Base-by-base conservation (phyloP, 345 rosid genomes). In the Brassica rapa region DNA sequence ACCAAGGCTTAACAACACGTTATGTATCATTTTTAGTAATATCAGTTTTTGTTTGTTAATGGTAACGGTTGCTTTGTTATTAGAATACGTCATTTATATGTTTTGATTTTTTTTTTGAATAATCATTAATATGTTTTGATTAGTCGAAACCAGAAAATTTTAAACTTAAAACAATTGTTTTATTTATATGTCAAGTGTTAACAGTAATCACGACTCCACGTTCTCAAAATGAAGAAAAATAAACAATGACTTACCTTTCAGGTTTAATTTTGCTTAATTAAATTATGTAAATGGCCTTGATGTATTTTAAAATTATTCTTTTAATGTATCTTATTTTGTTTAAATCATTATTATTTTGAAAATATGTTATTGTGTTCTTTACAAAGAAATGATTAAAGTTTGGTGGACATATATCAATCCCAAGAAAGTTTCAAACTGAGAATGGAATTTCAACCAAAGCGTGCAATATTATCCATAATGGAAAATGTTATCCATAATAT, bases 391-490 rank as follows among this genome's bases (percentile, higher is more conserved):
- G 65, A 74, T 80, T 46, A 70, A 80, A 80, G 33, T 55, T 74
- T 80, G 83, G 79, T 74, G 72, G 55, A 74, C 76, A 63, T 69
- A 70, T 69, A 68, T 64, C 79, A 49, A 62, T 80, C 71, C 9
- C 14, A 73, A 51, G 64, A 67, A 46, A 33, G 65, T 68, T 66
- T 15, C 16, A 80, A 68, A n/a, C 39, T 49, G 19, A 49, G 19
- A 68, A 70, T 23, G 23, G 77, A 72, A 23, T 73, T 67, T 70
- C 30, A 70, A 75, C 37, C 53, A 62, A 63, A 49, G 56, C 56
- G 56, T 49, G 56, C 56, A 11, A 9, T 59, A 19, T 63, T 64
- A 76, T 76, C 72, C 64, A 76, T 27, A 32, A 65, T 75, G 39
- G 33, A 41, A 71, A 64, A 56, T 15, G 5, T 3, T 6, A 35